Evolutionary conservation across 2,329 filamentous ascomycete genomes (phyloP), one percentile per base, ranked within the genome.

Genomic region (Fusarium haematococcum): DNA sequence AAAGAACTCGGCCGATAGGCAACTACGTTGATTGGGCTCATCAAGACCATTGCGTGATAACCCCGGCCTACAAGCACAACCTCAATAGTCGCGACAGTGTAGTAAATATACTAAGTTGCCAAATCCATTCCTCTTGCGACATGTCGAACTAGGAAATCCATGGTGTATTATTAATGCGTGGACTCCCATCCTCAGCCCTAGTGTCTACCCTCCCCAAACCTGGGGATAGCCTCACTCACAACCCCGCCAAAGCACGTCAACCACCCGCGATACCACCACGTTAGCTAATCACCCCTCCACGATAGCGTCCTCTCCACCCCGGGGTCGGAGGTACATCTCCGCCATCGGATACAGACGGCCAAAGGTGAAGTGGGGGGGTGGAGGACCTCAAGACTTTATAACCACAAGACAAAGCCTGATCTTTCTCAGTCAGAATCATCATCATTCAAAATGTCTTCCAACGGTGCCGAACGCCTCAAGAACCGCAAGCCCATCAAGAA

Each of bases 401-500:
- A 67, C 57, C 62, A n/a, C 27, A 4, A 62, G 32, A 16, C 32
- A 10, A 57, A 10, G 14, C 45, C 45, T 48, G 32, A 27, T 25
- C 52, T 20, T 37, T 33, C 10, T 11, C 6, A 20, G 33, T 16
- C 20, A 32, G 18, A 30, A 37, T 27, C 56, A 13, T 6, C 43
- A 48, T 48, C 43, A 48, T 23, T 27, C 23, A 75, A 52, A 32
- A 79, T 79, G 77, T 65, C 75, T 9, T 71, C 73, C 61, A 73
- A 74, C 45, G 75, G 77, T 41, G 78, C 79, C n/a, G 79, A 83
- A 64, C 84, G 86, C 27, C 84, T 85, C 48, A 79, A 80, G 70
- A 83, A 83, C 73, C 83, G 86, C 41, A 83, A 84, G 68, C 83
- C 84, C 13, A 82, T 88, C 65, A 85, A 86, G 37, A 85, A 83